These are phyloP conservation scores for Scedosporium boydii DNA, from an alignment of 2,329 filamentous ascomycete genomes.

Conservation along the genomic window DNA sequence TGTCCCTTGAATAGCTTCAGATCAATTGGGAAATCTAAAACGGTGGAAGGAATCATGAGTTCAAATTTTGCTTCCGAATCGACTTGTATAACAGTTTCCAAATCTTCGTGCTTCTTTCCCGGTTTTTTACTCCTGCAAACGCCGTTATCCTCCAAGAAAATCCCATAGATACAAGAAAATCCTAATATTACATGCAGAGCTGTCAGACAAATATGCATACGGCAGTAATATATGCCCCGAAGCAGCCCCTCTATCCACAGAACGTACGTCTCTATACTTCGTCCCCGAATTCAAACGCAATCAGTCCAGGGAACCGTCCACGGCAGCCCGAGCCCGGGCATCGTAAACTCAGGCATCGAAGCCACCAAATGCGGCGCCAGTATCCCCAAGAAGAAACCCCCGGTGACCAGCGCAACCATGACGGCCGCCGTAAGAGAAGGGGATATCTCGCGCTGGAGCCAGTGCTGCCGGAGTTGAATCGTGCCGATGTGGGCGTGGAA, in stretches of 20 bases:
- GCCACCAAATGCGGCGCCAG: background rate
- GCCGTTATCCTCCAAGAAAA: background rate
- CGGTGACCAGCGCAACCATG: conserved; percentile 11
- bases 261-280: background rate
- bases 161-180: background rate
- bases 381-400: conserved; percentile 14
- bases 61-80: too few species aligned
- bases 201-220: too few species aligned
- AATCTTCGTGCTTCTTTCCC: background rate
- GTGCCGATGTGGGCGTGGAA: conserved; percentile 24
- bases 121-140: background rate
- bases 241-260: too few species aligned
- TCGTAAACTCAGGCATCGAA: background rate
- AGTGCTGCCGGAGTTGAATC: conserved; percentile 19
- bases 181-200: background rate
- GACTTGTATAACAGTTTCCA: background rate
- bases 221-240: too few species aligned
- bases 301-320: background rate
- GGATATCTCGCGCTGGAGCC: conserved; percentile 20
- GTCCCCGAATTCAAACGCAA: background rate
- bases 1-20: background rate
- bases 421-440: conserved; percentile 15
- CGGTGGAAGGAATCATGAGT: too few species aligned
- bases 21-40: too few species aligned
- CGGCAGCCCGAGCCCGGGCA: background rate